Evolutionary conservation across 305 asterid species (phyloP).

Genomic region (Rubia tinctorum): DNA sequence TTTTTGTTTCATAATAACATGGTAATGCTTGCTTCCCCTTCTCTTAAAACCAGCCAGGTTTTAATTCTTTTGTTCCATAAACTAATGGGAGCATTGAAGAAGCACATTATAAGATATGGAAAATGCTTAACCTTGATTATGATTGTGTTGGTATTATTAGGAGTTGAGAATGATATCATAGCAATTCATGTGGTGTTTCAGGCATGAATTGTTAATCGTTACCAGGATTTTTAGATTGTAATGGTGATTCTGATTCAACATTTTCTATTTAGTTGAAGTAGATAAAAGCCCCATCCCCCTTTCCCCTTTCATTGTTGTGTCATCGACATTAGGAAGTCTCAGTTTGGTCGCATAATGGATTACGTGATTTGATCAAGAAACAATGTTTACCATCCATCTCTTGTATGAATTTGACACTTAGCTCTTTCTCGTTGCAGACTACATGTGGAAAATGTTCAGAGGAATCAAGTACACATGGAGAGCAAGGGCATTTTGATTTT

Average conservation of each 20-base stretch:
- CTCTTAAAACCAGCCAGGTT: not conserved
- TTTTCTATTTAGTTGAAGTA: not conserved
- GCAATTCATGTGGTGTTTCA: not conserved
- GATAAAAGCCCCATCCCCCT: not conserved
- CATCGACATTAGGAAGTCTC: not conserved
- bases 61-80: not conserved
- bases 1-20: no score
- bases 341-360: not conserved
- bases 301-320: not conserved
- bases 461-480: constrained; percentile 72
- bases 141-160: not conserved
- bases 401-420: not conserved
- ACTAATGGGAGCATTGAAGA: not conserved
- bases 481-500: constrained; percentile 70
- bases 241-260: not conserved
- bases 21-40: not conserved
- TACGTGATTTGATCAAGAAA: not conserved
- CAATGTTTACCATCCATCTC: not conserved
- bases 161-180: not conserved
- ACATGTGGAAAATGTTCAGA: constrained; percentile 61
- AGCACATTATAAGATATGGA: not conserved
- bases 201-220: no score
- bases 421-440: constrained; percentile 42
- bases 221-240: no score
- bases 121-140: not conserved